Conservation (phyloP, 192 early-diverging fungal species). For the Mortierella hygrophila region DNA sequence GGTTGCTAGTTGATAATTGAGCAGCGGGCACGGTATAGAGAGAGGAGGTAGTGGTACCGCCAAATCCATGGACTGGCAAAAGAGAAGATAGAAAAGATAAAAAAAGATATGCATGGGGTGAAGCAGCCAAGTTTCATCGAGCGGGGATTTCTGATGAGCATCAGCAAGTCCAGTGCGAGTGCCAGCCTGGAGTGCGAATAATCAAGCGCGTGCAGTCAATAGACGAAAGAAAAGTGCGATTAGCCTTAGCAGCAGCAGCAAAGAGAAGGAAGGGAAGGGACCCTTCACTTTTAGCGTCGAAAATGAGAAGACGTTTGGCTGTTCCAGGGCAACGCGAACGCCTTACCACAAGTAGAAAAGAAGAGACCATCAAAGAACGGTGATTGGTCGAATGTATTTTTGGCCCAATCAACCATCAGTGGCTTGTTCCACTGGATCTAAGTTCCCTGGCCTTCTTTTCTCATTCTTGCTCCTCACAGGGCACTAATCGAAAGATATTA, state of each 20-base stretch:
- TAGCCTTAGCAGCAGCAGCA: background rate
- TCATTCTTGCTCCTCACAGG: background rate
- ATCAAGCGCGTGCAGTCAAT: background rate
- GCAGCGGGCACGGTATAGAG: too few species aligned
- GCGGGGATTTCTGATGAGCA: background rate
- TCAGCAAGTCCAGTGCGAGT: background rate
- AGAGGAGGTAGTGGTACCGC: too few species aligned
- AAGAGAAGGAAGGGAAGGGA: background rate
- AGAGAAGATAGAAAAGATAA: background rate
- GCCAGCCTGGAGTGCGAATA: background rate
- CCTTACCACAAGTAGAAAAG: too few species aligned
- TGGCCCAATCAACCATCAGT: background rate
- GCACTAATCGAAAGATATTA: background rate
- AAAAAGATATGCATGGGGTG: background rate
- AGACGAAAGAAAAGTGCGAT: too few species aligned
- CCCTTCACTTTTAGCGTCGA: background rate
- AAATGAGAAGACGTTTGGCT: background rate
- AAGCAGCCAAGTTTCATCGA: background rate
- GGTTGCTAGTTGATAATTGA: background rate
- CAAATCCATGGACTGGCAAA: background rate
- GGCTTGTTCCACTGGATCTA: slow-evolving; percentile 4
- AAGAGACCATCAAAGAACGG: background rate
- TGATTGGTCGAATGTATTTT: slow-evolving; percentile 2
- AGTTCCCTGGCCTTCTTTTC: background rate
- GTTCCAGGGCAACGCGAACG: background rate